phyloP scores from a whole-genome alignment of 2,329 filamentous ascomycete species.

The Grosmannia penicillata region DNA sequence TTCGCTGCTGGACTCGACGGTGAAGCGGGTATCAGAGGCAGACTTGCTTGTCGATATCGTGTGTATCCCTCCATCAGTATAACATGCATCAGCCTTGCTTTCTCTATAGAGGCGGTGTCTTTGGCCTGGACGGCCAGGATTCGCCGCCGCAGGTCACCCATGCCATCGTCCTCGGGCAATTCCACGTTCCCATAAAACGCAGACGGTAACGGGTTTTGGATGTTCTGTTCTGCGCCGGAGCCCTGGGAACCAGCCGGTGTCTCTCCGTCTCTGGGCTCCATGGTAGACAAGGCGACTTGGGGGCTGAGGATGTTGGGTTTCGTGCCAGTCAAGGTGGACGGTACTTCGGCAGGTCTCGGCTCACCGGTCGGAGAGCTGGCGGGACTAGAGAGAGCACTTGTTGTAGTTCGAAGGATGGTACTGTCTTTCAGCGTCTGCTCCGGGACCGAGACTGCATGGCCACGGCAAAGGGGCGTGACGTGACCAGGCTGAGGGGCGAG shows the following conservation, averaged over 20 bases:
- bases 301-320: no score
- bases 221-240: background rate
- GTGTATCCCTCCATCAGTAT: constrained; percentile 56
- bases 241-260: background rate
- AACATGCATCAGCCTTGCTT: constrained; percentile 57
- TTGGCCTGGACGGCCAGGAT: constrained; percentile 55
- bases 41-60: constrained; percentile 19
- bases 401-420: no score
- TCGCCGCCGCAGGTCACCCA: constrained; percentile 48
- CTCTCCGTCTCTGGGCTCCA: background rate
- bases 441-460: constrained; percentile 11
- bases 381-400: no score
- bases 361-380: no score
- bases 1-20: no score
- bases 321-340: no score
- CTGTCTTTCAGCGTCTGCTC: constrained; percentile 2
- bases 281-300: background rate
- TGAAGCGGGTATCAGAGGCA: constrained; percentile 10
- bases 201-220: constrained; percentile 1
- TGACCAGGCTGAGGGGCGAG: constrained; percentile 12
- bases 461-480: constrained; percentile 4
- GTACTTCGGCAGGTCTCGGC: no score
- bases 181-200: constrained; percentile 15
- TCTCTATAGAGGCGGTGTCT: constrained; percentile 43
- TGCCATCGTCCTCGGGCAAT: constrained; percentile 67